Percentiles rank a stretch among this genome's conserved stretches.
Evolutionary conservation across 305 asterid species (phyloP).

Genomic region (Fraxinus angustifolia): DNA sequence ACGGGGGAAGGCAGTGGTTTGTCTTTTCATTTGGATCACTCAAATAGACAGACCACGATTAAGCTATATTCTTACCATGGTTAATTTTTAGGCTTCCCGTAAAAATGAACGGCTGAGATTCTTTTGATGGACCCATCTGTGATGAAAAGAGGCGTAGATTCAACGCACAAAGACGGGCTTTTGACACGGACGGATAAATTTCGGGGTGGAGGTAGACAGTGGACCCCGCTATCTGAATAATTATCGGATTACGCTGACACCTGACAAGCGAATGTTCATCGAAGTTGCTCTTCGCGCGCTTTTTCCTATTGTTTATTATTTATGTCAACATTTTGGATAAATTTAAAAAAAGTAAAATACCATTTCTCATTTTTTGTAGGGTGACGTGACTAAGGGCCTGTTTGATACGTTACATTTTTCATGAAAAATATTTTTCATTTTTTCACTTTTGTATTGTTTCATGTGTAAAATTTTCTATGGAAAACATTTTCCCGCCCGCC

Average conservation of each 20-base stretch:
- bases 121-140: not conserved
- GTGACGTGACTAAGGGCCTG: no score
- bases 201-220: not conserved
- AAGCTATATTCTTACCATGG: not conserved
- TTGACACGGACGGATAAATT: not conserved
- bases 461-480: no score
- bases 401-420: no score
- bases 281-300: not conserved
- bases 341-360: no score
- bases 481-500: no score
- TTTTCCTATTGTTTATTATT: not conserved
- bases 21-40: not conserved
- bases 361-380: no score
- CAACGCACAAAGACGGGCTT: not conserved
- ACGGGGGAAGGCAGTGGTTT: not conserved
- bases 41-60: not conserved
- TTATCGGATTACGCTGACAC: not conserved
- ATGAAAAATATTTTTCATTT: no score
- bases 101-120: not conserved
- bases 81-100: not conserved
- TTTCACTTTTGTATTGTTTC: no score
- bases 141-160: not conserved
- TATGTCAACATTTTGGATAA: not conserved
- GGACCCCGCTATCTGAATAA: not conserved
- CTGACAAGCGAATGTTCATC: not conserved